Percentiles rank a stretch among this genome's conserved stretches.
Conservation (phyloP, 768 basidiomycete genomes). For the Boletus speciosus region DNA sequence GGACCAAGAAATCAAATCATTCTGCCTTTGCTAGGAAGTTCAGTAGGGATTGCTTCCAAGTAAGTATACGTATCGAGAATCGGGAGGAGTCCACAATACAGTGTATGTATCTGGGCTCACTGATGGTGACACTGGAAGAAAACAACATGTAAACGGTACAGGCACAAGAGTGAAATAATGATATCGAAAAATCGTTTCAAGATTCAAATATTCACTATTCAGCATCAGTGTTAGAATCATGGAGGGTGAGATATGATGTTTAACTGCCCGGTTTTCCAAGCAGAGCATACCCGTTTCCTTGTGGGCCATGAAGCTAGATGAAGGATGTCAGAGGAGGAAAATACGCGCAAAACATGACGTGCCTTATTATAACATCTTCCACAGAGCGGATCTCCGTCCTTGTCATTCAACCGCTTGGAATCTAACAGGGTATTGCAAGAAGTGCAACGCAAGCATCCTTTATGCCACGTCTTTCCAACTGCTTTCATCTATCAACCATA, state of each 20-base stretch:
- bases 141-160: conserved; percentile 22
- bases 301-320: conserved; percentile 66
- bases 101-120: conserved; percentile 7
- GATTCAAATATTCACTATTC: conserved; percentile 10
- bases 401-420: conserved; percentile 68
- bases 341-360: background rate
- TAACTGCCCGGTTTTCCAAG: conserved; percentile 50
- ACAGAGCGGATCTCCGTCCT: conserved; percentile 70
- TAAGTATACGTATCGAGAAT: conserved; percentile 2
- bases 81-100: conserved; percentile 7
- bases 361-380: conserved; percentile 72
- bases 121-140: conserved; percentile 9
- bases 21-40: background rate
- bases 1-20: background rate
- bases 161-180: conserved; percentile 16
- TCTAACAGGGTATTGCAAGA: conserved; percentile 70
- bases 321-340: background rate
- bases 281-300: conserved; percentile 73
- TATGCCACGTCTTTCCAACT: conserved; percentile 77
- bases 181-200: conserved; percentile 10
- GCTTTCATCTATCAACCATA: conserved; percentile 59
- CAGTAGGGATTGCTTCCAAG: background rate
- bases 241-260: background rate
- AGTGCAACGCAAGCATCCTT: conserved; percentile 70
- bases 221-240: conserved; percentile 6